Base-by-base conservation (phyloP, 805 yeast genomes). In the Metschnikowia sp. region DNA sequence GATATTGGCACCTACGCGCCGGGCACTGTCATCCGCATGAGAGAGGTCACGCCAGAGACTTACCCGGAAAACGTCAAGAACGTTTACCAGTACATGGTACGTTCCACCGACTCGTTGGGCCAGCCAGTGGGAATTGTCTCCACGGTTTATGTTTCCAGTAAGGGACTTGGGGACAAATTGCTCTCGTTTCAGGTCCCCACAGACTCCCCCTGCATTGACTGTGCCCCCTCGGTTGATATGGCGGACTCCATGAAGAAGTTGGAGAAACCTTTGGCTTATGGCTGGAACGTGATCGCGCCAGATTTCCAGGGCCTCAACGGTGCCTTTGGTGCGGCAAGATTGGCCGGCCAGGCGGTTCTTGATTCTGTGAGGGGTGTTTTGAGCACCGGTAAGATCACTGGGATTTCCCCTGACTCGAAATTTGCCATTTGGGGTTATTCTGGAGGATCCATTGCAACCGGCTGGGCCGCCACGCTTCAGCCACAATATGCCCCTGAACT, bases 381-480 rank as follows among this genome's bases (percentile, higher is more conserved):
- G 31, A 29, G 34, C 6, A 42, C 62, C 6, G 52, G 48, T 4
- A 49, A 52, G 30, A 33, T 48, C 15, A 56, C 68, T 8, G 62
- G 62, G 2, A 39, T 65, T 13, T 32, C 45, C 6, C 28, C 49
- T 3, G 49, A 54, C 13, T 63, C 70, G 13, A 45, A 43, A 18
- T 47, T 52, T 2, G 58, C 53, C 28, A 32, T 69, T 44, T 67
- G 68, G 68, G 75, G 75, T 2, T 70, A 66, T 45, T 65, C 71
- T 2, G 75, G 75, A 10, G 75, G 74, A 2, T 57, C 70, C 2
- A 47, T 69, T 26, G 70, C 75, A 8, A 46, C 69, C 15, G 63
- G 66, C 9, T 70, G 75, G 75, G 72, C 74, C n/a, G 66, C 70
- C 3, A 54, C 66, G 6, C 51, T 66, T 28, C 72, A 65, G 49